phyloP scores from a whole-genome alignment of 2,329 filamentous ascomycete species.

The Calonectria leucothoes region DNA sequence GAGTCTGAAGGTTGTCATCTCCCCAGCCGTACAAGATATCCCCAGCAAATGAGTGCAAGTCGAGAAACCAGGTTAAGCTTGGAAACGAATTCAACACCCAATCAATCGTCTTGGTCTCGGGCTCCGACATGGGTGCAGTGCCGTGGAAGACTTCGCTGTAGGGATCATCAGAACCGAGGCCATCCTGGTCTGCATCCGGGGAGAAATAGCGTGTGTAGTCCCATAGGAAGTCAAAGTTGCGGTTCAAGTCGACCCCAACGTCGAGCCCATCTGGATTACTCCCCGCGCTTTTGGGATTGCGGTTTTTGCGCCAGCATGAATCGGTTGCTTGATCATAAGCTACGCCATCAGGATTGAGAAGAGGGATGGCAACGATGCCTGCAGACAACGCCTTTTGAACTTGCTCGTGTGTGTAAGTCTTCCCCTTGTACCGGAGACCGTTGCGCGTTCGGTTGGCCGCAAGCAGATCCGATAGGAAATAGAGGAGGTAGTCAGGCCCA shows the following conservation, averaged over 20 bases:
- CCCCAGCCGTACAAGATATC: conserved; percentile 68
- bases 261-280: conserved; percentile 40
- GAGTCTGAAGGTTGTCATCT: conserved; percentile 63
- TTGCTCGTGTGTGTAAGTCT: conserved; percentile 62
- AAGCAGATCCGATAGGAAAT: conserved; percentile 68
- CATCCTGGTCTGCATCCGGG: conserved; percentile 47
- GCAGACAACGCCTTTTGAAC: conserved; percentile 62
- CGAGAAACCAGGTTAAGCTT: conserved; percentile 67
- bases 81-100: conserved; percentile 62
- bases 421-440: conserved; percentile 63
- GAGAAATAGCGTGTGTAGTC: conserved; percentile 60
- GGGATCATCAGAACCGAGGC: conserved; percentile 53
- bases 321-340: conserved; percentile 62
- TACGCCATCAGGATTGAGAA: conserved; percentile 67
- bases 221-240: conserved; percentile 70
- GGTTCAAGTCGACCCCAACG: conserved; percentile 64
- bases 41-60: conserved; percentile 66
- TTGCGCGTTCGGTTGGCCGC: conserved; percentile 60
- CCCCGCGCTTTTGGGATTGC: conserved; percentile 55
- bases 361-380: conserved; percentile 64
- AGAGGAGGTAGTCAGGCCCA: conserved; percentile 65
- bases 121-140: conserved; percentile 63
- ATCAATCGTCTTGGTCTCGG: conserved; percentile 66
- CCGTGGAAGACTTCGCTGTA: conserved; percentile 63
- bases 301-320: conserved; percentile 68